Evolutionary conservation across 208 protist species (phyloP).

Genomic region (Leishmania arabica): DNA sequence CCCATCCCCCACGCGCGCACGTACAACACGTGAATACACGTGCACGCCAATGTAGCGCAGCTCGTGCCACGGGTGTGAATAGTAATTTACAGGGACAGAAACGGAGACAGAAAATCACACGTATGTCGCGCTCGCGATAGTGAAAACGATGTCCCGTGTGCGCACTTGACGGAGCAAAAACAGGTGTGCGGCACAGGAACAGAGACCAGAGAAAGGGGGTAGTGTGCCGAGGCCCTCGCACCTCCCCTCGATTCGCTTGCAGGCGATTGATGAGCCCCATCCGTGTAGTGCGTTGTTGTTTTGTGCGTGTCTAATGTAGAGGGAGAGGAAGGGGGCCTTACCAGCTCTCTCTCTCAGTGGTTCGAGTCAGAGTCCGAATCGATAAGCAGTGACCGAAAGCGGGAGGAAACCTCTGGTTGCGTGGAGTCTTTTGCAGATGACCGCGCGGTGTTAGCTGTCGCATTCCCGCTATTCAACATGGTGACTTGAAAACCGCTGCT

Average conservation of each 20-base stretch:
- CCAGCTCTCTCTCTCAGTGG: slow-evolving; percentile 20
- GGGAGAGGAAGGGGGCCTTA: not conserved
- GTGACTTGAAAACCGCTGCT: slow-evolving; percentile 1
- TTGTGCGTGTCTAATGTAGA: not conserved
- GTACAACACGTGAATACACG: not conserved
- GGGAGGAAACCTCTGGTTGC: slow-evolving; percentile 10
- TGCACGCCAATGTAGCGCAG: not conserved
- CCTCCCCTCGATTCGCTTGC: not conserved
- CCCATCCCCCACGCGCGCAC: not conserved
- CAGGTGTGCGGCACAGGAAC: not conserved
- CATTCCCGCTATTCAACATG: not conserved
- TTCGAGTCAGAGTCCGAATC: slow-evolving; percentile 57
- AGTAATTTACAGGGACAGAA: not conserved
- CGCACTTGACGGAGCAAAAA: no score
- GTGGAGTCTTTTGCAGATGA: not conserved
- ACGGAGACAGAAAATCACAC: not conserved
- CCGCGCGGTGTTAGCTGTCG: not conserved
- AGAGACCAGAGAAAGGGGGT: not conserved
- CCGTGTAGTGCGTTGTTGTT: not conserved
- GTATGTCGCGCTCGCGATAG: not conserved
- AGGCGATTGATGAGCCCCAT: not conserved
- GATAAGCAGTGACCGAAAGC: slow-evolving; percentile 21
- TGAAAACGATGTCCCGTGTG: not conserved
- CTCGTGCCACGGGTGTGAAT: not conserved
- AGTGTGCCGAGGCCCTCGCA: not conserved